Base-by-base conservation (phyloP, 768 basidiomycete species). In the Ramaria sp. region DNA sequence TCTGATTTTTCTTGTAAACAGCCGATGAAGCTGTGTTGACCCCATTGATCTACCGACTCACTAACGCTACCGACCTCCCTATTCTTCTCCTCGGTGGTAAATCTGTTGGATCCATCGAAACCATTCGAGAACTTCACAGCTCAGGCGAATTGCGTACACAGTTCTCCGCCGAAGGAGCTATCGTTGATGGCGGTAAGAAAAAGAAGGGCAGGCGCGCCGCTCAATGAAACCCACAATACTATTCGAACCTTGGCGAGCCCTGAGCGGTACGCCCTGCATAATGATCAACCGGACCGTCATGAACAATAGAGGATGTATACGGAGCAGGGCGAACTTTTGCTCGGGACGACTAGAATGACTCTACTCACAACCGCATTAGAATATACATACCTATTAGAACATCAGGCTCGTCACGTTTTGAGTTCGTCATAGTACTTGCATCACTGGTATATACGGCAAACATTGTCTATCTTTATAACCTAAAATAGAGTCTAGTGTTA, bases 1-100 rank as follows among this genome's bases (percentile, higher is more conserved):
- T 3, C 30, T 25, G 16, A 25, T 36, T 43, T 37, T 7, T 39
- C 15, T 24, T 30, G 5, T 28, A 24, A n/a, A 45, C 58, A 71
- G 82, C 81, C 57, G 88, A 91, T 63, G 77, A 76, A 4, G 70
- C 74, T 0, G 78, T 87, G 24, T 70, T 91, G 22, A 64, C 66
- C 3, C 80, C 84, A 1, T 70, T 89, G 24, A 71, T 90, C 43
- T 61, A 64, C 12, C 81, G 88, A 0, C 70, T 90, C 37, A 85
- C 85, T 0, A 67, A 66, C 15, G 62, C 71, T 3, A 58, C 70
- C 1, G 74, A 78, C 15, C 69, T 89, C 6, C 85, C 88, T 15
- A 64, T 88, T 28, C 73, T 90, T 4, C 70, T 91, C 50, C 65
- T 91, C 43, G 82, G 81, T 16, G 88, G 88, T 34, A 70, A 72